phyloP scores from a whole-genome alignment of 441 rosid species.

The Brassica hybrid region DNA sequence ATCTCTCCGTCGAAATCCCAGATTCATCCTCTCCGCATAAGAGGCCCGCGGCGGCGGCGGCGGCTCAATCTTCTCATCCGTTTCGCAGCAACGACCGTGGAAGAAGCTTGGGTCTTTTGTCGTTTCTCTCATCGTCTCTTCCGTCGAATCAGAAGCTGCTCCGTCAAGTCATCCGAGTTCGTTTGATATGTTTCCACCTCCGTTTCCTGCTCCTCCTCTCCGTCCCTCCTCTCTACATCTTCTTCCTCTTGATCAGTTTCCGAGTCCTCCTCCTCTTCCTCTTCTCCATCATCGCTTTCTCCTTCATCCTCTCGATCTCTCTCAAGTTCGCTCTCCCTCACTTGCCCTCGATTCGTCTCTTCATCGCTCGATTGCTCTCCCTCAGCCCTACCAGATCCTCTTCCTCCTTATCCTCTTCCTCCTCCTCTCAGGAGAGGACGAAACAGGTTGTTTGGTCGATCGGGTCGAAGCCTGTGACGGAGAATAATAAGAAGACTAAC shows the following conservation, averaged over 20 bases:
- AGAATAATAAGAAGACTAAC: constrained; percentile 35
- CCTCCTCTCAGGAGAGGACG: constrained; percentile 33
- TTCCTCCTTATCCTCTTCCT: constrained; percentile 19
- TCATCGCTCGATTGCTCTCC: constrained; percentile 54
- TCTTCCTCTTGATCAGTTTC: constrained; percentile 49
- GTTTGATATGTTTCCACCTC: constrained; percentile 56
- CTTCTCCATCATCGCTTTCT: constrained; percentile 50
- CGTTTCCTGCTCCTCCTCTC: constrained; percentile 51
- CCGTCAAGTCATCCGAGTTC: constrained; percentile 53
- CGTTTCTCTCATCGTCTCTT: constrained; percentile 31
- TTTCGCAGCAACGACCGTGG: constrained; percentile 13
- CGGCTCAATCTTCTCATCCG: constrained; percentile 44
- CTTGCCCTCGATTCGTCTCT: constrained; percentile 52
- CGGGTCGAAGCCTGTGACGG: constrained; percentile 56
- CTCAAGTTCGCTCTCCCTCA: constrained; percentile 60
- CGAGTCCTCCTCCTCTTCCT: constrained; percentile 44
- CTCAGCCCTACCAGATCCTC: constrained; percentile 28
- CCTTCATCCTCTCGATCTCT: constrained; percentile 49
- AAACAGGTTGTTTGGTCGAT: constrained; percentile 68
- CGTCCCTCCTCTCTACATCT: constrained; percentile 58
- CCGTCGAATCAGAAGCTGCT: constrained; percentile 34
- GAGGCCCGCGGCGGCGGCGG: constrained; percentile 42
- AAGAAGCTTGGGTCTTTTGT: constrained; percentile 15
- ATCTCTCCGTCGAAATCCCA: constrained; percentile 51
- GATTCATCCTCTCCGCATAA: constrained; percentile 51